Evolutionary conservation across 1,284 basidiomycete species (phyloP), one percentile per base, ranked within the genome.

Genomic region (Moesziomyces antarcticus): DNA sequence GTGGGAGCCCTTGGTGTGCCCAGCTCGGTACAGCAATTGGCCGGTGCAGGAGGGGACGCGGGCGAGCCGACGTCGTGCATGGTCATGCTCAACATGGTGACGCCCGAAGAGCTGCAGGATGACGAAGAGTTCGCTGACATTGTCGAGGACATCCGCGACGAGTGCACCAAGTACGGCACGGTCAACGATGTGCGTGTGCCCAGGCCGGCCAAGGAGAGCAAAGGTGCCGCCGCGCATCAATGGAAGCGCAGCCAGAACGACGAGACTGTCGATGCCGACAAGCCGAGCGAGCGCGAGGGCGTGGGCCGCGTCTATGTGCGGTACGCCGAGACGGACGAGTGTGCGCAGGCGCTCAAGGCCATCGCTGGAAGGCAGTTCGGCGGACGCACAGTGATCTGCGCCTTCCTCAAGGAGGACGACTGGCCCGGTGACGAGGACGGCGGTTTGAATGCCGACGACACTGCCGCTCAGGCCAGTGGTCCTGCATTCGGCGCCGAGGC

Each of bases 21-120:
- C 5, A 64, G 56, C 44, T 54, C 82, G 9, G 82, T 85, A 33
- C 74, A 85, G 16, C 82, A 82, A 8, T 82, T 83, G 4, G 84
- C 82, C 56, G 78, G 84, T n/a, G 79, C 60, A 20, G 73, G 74
- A 18, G 74, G 72, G 14, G 70, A 77, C 45, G 66, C 69, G 24
- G 71, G 67, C 50, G 76, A 83, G 50, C 85, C 86, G 8, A 87
- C 88, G 16, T 90, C 92, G 45, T 94, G 96, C 82, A 89, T 99
- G 82, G 91, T 97, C 82, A 92, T 99, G 91, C 87, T 99, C 82
- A 99, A 99, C 88, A 99, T 99, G 97, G 94, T 99, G 71, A 93
- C 93, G 0, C 86, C 93, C 3, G 96, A 99, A 59, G 96, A 99
- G 83, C 88, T 99, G 56, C 85, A 89, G 25, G 91, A 95, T 82